These are phyloP conservation scores for Claviceps sp. DNA, from an alignment of 2,329 filamentous ascomycete species.

Conservation along the genomic window DNA sequence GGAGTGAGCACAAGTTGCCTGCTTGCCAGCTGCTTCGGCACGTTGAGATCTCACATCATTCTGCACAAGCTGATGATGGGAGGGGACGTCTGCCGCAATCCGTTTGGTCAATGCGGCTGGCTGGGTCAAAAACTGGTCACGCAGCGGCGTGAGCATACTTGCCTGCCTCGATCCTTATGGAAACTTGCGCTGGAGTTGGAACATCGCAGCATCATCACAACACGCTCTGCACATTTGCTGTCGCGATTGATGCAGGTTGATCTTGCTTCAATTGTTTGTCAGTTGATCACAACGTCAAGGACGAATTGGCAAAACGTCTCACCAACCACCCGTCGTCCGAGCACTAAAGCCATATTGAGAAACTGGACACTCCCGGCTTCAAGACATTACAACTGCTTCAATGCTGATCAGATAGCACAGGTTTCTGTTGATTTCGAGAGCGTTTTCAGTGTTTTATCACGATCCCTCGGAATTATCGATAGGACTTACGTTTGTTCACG, in stretches of 20 bases:
- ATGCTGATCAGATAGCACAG: slow-evolving; percentile 15
- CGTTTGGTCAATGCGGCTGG: neutral
- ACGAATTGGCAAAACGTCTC: neutral
- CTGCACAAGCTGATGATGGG: neutral
- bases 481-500: slow-evolving; percentile 20
- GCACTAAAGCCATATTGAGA: neutral
- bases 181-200: neutral
- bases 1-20: neutral
- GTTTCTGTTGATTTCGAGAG: slow-evolving; percentile 29
- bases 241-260: neutral
- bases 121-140: neutral
- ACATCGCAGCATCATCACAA: neutral
- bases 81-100: neutral
- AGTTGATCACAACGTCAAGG: neutral
- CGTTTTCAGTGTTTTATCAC: slow-evolving; percentile 25
- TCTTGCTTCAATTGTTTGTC: neutral
- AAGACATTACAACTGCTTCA: neutral
- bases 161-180: neutral
- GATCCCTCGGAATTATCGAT: slow-evolving; percentile 27
- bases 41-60: neutral
- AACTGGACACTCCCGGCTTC: neutral
- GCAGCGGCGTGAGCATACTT: neutral
- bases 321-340: neutral
- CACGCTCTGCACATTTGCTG: neutral
- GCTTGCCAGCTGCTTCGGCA: neutral